phyloP scores from a whole-genome alignment of 345 rosid species.

The Murraya paniculata region DNA sequence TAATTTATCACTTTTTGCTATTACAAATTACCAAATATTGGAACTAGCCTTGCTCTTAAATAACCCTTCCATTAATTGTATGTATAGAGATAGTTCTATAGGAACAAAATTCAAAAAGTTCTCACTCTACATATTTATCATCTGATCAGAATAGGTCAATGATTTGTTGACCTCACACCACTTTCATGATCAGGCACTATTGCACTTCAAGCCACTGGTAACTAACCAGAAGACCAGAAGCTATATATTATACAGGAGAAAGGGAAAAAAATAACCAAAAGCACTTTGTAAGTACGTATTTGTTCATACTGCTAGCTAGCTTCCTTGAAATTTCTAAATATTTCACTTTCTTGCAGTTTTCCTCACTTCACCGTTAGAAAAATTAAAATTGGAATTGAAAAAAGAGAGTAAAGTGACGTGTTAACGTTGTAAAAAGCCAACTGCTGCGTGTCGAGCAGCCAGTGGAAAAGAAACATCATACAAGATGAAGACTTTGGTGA shows the following conservation, averaged over 20 bases:
- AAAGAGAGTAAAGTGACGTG: not conserved
- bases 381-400: not conserved
- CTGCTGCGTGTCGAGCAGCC: not conserved
- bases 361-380: not conserved
- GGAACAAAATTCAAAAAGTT: not conserved
- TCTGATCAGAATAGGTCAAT: not conserved
- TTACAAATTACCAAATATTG: no score
- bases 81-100: no score
- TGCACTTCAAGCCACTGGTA: no score
- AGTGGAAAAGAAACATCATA: not conserved
- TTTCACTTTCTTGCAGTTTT: no score
- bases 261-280: no score
- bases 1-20: no score
- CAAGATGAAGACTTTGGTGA: not conserved
- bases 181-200: no score
- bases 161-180: no score
- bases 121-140: not conserved
- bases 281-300: not conserved
- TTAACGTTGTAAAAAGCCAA: constrained; percentile 19
- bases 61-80: no score
- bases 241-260: not conserved
- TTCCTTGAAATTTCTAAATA: no score
- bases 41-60: no score
- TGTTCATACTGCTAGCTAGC: not conserved
- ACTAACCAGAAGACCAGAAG: no score